A percentile compares a stretch with the other conserved stretches of the same genome.
phyloP scores from a whole-genome alignment of 23 red algal species.

The Porphyridium purpureum region DNA sequence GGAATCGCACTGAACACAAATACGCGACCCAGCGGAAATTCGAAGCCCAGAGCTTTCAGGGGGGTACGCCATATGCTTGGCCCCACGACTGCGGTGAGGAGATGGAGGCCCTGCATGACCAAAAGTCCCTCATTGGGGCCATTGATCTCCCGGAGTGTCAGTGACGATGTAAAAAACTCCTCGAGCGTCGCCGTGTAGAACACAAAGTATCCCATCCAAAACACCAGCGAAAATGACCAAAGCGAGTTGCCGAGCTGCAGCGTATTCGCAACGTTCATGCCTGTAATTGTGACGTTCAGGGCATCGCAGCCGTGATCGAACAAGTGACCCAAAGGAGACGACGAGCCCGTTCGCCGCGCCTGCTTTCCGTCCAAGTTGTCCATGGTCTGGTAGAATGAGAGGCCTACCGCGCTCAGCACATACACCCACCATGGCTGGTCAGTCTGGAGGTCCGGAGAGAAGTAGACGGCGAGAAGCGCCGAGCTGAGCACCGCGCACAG shows the following conservation, averaged over 20 bases:
- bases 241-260: conserved; percentile 27
- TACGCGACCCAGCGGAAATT: too few species aligned
- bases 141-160: conserved; percentile 82
- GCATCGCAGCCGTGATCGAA: conserved; percentile 99
- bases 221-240: conserved; percentile 13
- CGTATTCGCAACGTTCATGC: conserved; percentile 38
- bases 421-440: conserved; percentile 36
- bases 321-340: conserved; percentile 81
- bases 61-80: conserved; percentile 31
- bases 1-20: too few species aligned
- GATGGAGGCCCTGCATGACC: conserved; percentile 29
- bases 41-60: too few species aligned
- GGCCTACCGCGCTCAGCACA: conserved; percentile 15
- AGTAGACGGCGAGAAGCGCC: conserved; percentile 27
- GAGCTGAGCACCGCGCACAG: conserved; percentile 29
- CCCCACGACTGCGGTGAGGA: conserved; percentile 46
- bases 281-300: conserved; percentile 69
- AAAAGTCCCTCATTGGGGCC: conserved; percentile 91
- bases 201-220: not conserved
- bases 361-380: conserved; percentile 95
- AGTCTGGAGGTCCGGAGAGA: conserved; percentile 10
- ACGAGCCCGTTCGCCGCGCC: conserved; percentile 77
- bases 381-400: conserved; percentile 65
- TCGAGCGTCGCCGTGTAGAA: conserved; percentile 73
- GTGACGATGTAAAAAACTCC: conserved; percentile 69